Conservation (phyloP, 306 rosid genomes). For the Cucurbita ficifolia region DNA sequence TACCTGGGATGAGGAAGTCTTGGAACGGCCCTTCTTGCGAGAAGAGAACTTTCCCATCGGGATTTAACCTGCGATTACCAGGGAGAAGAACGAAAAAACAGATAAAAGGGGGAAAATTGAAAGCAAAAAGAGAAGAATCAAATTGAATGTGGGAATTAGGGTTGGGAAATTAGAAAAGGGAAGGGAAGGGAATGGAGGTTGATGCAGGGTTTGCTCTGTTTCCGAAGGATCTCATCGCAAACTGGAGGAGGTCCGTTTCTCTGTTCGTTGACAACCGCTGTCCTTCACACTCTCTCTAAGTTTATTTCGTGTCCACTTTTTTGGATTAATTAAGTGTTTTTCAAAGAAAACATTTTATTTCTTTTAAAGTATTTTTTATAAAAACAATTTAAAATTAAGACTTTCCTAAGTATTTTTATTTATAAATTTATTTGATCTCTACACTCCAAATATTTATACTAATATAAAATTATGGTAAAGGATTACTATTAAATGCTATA, state of each 20-base stretch:
- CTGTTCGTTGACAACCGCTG: neutral
- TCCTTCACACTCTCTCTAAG: neutral
- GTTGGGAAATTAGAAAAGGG: neutral
- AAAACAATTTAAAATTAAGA: too few relatives aligned
- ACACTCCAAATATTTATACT: too few relatives aligned
- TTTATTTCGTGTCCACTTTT: neutral
- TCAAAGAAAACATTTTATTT: too few relatives aligned
- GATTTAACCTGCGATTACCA: slow-evolving; percentile 33
- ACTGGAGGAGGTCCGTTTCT: neutral
- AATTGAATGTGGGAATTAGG: neutral
- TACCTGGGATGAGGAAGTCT: slow-evolving; percentile 50
- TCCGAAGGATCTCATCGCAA: neutral
- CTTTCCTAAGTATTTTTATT: too few relatives aligned
- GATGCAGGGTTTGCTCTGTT: slow-evolving; percentile 1
- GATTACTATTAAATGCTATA: too few relatives aligned
- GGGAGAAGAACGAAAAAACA: slow-evolving; percentile 4
- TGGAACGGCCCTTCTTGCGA: slow-evolving; percentile 44
- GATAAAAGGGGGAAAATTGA: neutral
- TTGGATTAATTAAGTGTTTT: too few relatives aligned
- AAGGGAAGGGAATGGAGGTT: neutral
- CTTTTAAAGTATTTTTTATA: too few relatives aligned
- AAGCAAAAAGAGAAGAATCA: slow-evolving; percentile 2
- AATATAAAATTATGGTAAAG: too few relatives aligned
- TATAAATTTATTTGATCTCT: too few relatives aligned
- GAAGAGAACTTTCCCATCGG: slow-evolving; percentile 76